Evolutionary conservation across 2,329 filamentous ascomycete genomes (phyloP), one percentile per base, ranked within the genome.

Genomic region (Alternaria conjuncta): DNA sequence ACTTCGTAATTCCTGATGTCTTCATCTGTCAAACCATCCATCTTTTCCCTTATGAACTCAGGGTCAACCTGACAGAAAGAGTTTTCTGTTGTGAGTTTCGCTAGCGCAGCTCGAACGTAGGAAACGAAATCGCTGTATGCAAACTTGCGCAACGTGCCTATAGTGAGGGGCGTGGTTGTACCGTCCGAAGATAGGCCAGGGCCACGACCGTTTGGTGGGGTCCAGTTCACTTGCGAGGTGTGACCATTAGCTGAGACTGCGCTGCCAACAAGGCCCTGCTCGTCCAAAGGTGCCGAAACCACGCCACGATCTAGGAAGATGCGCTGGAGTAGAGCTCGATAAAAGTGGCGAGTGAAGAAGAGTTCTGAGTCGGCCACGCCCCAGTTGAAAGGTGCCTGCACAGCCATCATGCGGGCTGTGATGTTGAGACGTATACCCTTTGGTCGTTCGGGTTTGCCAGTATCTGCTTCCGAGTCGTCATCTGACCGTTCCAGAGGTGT

Each of bases 321-420:
- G 63, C 91, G 91, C 79, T 99, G 96, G 21, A 98, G 84, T 0
- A 98, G 85, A 0, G 96, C 93, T 47, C 96, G 92, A 83, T 91
- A 99, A 80, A 96, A 97, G 79, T 99, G 96, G 0, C 95, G 88
- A 0, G 90, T 93, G 83, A 99, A 98, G 82, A 98, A 99, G 8
- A 84, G 86, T 55, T 94, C 91, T 77, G 92, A 96, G 64, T 97
- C 94, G 26, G 86, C 83, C 23, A 85, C 84, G 3, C 91, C 92
- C 96, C 96, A 99, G 82, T 99, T 99, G 63, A 90, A 86, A 2
- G 96, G 94, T 8, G 96, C 96, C 82, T 99, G 96, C 54, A 96
- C 94, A 3, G 95, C 95, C 95, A 98, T 97, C 91, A 97, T 97
- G 47, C 96, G 89, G 1, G 96, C 94, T 5, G 96, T 99, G 76